Base-by-base conservation (phyloP, 495 filamentous ascomycete genomes). In the Niebla homalea region DNA sequence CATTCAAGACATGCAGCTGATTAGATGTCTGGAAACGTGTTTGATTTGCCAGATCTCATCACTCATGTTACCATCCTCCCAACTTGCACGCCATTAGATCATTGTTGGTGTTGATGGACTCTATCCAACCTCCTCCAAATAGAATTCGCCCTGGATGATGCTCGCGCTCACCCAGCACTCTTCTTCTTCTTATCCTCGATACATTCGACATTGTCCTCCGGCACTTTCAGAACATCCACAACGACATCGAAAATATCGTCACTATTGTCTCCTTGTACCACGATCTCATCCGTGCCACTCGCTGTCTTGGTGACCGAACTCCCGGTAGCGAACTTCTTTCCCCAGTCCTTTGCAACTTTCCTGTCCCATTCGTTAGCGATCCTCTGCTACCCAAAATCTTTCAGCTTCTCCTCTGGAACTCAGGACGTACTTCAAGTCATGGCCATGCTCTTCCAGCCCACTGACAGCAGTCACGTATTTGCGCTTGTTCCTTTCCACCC, bases 121-220 rank as follows among this genome's bases (percentile, higher is more conserved):
- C n/a, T n/a, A n/a, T n/a, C n/a, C n/a, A n/a, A n/a, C n/a, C n/a
- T n/a, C n/a, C n/a, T n/a, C n/a, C n/a, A n/a, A n/a, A n/a, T n/a
- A n/a, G n/a, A n/a, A n/a, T n/a, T n/a, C n/a, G n/a, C n/a, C 26
- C 3, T 32, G 12, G 12, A 26, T 11, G 1, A 32, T 7, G 7
- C 7, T 32, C 7, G 26, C 26, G 2, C 26, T 46, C 32, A 56
- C 32, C 54, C 54, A 29, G 49, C 49, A 46, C 42, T 50, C 73
- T 88, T 88, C 75, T 89, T 90, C 75, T 90, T 90, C 77, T 89
- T 92, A 62, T 93, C 87, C 67, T 94, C 89, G 14, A 96, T 78
- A 55, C 87, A 67, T 64, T 97, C 93, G 52, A 97, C 84, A 68
- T 98, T 96, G 60, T 88, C 85, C 63, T 92, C 86, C 5, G 92